Conservation (phyloP, 2,329 filamentous ascomycete species). For the Colletotrichum destructivum region DNA sequence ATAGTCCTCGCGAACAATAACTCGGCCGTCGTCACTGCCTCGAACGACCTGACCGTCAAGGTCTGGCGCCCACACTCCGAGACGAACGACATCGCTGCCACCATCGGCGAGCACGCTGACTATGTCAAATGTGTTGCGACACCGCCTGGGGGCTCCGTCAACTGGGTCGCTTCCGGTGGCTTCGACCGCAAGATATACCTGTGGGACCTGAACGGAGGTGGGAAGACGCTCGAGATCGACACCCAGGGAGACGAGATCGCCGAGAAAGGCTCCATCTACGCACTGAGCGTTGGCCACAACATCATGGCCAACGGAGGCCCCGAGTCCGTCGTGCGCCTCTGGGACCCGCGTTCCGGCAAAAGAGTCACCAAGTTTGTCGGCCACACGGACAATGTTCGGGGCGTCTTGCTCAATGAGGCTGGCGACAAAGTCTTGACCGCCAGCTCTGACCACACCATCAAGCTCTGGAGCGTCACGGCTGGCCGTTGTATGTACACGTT, state of each 20-base stretch:
- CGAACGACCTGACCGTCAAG: slow-evolving; percentile 94
- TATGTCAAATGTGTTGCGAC: slow-evolving; percentile 96
- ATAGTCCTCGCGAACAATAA: slow-evolving; percentile 86
- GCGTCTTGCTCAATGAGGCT: slow-evolving; percentile 89
- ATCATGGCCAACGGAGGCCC: slow-evolving; percentile 94
- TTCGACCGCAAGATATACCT: slow-evolving; percentile 92
- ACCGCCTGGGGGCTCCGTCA: slow-evolving; percentile 72
- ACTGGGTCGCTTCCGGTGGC: slow-evolving; percentile 95
- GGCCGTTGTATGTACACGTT: slow-evolving; percentile 98
- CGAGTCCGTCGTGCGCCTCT: slow-evolving; percentile 91
- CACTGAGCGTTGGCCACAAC: slow-evolving; percentile 83
- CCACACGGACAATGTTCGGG: slow-evolving; percentile 93
- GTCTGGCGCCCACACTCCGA: slow-evolving; percentile 84
- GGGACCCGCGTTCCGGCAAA: slow-evolving; percentile 91
- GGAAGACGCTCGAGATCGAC: slow-evolving; percentile 89
- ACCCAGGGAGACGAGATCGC: slow-evolving; percentile 85
- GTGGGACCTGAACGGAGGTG: slow-evolving; percentile 92
- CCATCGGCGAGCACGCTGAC: slow-evolving; percentile 93
- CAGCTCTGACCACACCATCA: slow-evolving; percentile 96
- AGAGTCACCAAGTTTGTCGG: slow-evolving; percentile 96
- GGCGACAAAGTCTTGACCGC: slow-evolving; percentile 94
- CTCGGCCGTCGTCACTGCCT: slow-evolving; percentile 86
- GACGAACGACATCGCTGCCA: slow-evolving; percentile 73
- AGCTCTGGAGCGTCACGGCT: slow-evolving; percentile 96
- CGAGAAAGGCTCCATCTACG: slow-evolving; percentile 96